phyloP scores from a whole-genome alignment of 768 basidiomycete genomes.

The Psilocybe sp. region DNA sequence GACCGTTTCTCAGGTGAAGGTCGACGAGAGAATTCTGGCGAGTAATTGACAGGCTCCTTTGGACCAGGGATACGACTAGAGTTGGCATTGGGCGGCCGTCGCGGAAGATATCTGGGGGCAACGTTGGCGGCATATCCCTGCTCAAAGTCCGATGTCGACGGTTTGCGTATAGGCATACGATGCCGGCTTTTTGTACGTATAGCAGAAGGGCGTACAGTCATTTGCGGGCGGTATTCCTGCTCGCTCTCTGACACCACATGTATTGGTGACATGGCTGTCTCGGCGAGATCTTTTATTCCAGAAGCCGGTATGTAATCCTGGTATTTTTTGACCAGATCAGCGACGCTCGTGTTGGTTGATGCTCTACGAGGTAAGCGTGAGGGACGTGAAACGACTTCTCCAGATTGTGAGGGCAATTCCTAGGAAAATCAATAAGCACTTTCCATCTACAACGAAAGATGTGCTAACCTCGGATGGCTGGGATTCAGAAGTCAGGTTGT shows the following conservation, averaged over 20 bases:
- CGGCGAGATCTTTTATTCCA: conserved; percentile 68
- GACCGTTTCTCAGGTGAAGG: conserved; percentile 73
- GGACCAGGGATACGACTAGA: conserved; percentile 55
- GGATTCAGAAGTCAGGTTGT: conserved; percentile 2
- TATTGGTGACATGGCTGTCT: conserved; percentile 63
- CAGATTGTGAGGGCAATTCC: conserved; percentile 15
- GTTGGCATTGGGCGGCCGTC: conserved; percentile 40
- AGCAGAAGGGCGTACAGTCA: conserved; percentile 33
- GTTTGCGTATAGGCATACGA: conserved; percentile 45
- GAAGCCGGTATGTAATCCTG: conserved; percentile 74
- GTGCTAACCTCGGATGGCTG: conserved; percentile 24
- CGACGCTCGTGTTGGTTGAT: conserved; percentile 62
- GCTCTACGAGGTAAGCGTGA: conserved; percentile 68
- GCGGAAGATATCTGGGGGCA: conserved; percentile 70
- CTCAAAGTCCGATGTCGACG: conserved; percentile 83
- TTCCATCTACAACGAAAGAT: neutral
- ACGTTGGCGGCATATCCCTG: conserved; percentile 92
- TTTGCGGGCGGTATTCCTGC: conserved; percentile 49
- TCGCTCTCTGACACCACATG: conserved; percentile 78
- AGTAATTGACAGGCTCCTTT: conserved; percentile 46
- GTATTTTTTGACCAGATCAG: conserved; percentile 82
- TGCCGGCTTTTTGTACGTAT: conserved; percentile 50
- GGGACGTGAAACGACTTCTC: conserved; percentile 28
- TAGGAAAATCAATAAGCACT: neutral
- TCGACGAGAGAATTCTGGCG: conserved; percentile 59